Evolutionary conservation across 345 rosid species (phyloP).

Genomic region (Eucalyptus cloeziana): DNA sequence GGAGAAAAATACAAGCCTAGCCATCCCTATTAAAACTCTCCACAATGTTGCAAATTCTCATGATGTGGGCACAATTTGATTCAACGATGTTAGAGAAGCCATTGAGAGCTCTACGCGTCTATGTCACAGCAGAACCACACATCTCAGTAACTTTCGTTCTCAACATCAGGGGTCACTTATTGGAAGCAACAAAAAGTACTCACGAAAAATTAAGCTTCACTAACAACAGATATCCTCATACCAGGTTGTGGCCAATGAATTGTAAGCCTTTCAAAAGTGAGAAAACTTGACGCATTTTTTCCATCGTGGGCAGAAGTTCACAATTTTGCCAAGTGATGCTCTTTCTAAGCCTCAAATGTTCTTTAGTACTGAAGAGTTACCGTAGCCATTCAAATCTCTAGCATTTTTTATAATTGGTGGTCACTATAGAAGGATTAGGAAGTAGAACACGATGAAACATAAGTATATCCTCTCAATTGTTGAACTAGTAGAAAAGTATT

Average conservation of each 20-base stretch:
- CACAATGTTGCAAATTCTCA: neutral
- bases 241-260: neutral
- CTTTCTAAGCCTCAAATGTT: neutral
- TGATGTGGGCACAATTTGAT: neutral
- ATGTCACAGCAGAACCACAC: neutral
- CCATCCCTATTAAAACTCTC: neutral
- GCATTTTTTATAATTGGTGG: neutral
- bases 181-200: neutral
- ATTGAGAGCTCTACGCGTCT: neutral
- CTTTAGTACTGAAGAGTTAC: neutral
- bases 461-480: neutral
- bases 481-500: neutral
- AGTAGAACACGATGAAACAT: neutral
- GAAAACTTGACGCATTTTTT: neutral
- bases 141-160: neutral
- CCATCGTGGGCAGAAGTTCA: neutral
- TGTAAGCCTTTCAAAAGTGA: neutral
- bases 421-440: neutral
- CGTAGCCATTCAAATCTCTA: neutral
- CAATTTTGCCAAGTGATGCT: neutral
- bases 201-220: neutral
- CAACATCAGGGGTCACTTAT: neutral
- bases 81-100: neutral
- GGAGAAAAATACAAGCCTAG: neutral
- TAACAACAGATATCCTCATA: neutral